Percentiles rank a stretch among this genome's conserved stretches.
Evolutionary conservation across 2,329 filamentous ascomycete genomes (phyloP).

Genomic region (Tricladium varicosporioides): DNA sequence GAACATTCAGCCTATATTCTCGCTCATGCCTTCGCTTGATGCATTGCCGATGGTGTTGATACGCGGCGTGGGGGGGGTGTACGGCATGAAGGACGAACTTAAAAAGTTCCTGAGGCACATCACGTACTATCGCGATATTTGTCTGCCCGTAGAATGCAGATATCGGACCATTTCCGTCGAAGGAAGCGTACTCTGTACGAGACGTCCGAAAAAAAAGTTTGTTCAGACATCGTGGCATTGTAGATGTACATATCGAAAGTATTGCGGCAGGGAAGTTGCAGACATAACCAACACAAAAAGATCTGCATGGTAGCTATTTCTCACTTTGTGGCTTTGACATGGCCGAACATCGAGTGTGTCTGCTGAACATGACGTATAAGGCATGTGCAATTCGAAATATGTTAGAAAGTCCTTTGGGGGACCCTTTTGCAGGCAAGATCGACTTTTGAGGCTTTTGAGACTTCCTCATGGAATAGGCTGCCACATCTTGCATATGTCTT

Average conservation of each 20-base stretch:
- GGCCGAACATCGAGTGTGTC: background rate
- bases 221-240: background rate
- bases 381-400: too few relatives aligned
- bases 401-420: too few relatives aligned
- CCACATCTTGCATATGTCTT: too few relatives aligned
- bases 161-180: background rate
- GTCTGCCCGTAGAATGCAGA: background rate
- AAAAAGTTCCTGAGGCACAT: background rate
- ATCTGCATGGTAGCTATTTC: background rate
- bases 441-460: too few relatives aligned
- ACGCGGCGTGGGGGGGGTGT: background rate
- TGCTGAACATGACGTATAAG: background rate
- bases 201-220: too few relatives aligned
- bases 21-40: background rate
- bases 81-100: background rate
- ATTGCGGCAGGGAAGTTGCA: too few relatives aligned
- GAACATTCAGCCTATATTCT: constrained; percentile 3
- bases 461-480: too few relatives aligned
- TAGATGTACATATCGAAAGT: background rate
- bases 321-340: background rate
- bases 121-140: too few relatives aligned
- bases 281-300: too few relatives aligned
- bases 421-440: too few relatives aligned
- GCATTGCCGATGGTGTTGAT: too few relatives aligned
- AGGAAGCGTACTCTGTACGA: too few relatives aligned